phyloP scores from a whole-genome alignment of 345 rosid genomes.

The Eucalyptus camaldulensis region DNA sequence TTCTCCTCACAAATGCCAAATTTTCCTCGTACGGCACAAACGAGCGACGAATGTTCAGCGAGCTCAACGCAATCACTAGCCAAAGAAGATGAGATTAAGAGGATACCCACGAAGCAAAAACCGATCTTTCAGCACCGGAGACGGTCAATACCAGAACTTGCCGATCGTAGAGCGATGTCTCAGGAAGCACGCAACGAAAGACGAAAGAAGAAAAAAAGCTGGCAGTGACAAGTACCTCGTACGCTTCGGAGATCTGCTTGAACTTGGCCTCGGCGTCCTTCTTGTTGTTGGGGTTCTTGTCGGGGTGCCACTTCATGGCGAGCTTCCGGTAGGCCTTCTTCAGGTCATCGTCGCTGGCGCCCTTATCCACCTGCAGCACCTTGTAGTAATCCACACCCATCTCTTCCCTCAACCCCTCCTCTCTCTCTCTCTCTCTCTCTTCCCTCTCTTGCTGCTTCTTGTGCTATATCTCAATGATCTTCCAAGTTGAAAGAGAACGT shows the following conservation, averaged over 20 bases:
- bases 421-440: neutral
- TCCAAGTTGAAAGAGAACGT: neutral
- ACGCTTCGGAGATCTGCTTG: constrained; percentile 86
- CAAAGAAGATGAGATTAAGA: neutral
- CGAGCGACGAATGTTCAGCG: neutral
- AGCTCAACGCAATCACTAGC: neutral
- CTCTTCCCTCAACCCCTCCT: neutral
- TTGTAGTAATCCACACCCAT: constrained; percentile 56
- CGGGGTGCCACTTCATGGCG: constrained; percentile 95
- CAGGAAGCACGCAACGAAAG: neutral
- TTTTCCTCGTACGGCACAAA: neutral
- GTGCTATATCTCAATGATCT: neutral
- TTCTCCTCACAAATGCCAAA: neutral
- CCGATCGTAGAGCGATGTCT: neutral
- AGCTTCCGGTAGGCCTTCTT: constrained; percentile 86
- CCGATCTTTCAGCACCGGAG: neutral
- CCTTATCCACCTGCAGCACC: constrained; percentile 49
- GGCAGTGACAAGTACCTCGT: constrained; percentile 25
- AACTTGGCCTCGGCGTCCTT: constrained; percentile 78
- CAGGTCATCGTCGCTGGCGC: constrained; percentile 58
- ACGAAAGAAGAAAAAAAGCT: neutral
- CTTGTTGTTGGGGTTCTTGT: constrained; percentile 78
- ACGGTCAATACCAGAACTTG: neutral
- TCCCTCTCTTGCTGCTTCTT: neutral
- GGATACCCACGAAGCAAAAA: neutral